Base-by-base conservation (phyloP, 148 eudicot genomes). In the Rhododendron kiyosumense region DNA sequence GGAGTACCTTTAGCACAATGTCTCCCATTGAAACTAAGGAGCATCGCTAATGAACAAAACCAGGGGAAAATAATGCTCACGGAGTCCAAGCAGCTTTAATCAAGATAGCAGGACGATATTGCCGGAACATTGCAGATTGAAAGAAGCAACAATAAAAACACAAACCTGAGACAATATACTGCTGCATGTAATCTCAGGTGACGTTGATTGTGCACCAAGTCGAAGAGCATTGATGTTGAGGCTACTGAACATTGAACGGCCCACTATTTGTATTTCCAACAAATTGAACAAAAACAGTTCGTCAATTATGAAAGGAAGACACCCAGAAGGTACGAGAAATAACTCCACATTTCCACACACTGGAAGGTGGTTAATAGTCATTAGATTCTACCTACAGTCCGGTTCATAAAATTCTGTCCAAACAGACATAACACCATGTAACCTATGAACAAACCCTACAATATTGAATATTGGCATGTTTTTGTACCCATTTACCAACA, bases 221-320 rank as follows among this genome's bases (percentile, higher is more conserved):
- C 34, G 74, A 12, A 67, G 32, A 67, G 30, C 74, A 83, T 69
- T 81, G 87, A 84, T 88, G 83, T 85, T 79, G 81, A 95, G 92
- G 78, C 91, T 90, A 34, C 93, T 88, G 15, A 93, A 87, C 85
- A 95, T 85, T 43, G 96, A 92, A 83, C 92, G 93, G 4, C 91
- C 89, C 41, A 82, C 98, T 93, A 24, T 7, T 45, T 45, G 34
- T 17, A 22, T 54, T 30, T 32, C 46, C 67, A 30, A 36, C 45
- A 54, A 15, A 54, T 32, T 8, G 26, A 81, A 57, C 13, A 57
- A 57, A 54, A 52, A 67, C 1, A 1, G 34, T 67, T 67, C 14
- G 28, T 67, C 15, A 67, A 26, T 67, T 67, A 26, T 14, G 74
- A 65, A 65, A 65, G 30, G 71, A 67, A 67, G 11, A 67, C 32